phyloP scores from a whole-genome alignment of 2,329 filamentous ascomycete species.

The Rutstroemia sp. region DNA sequence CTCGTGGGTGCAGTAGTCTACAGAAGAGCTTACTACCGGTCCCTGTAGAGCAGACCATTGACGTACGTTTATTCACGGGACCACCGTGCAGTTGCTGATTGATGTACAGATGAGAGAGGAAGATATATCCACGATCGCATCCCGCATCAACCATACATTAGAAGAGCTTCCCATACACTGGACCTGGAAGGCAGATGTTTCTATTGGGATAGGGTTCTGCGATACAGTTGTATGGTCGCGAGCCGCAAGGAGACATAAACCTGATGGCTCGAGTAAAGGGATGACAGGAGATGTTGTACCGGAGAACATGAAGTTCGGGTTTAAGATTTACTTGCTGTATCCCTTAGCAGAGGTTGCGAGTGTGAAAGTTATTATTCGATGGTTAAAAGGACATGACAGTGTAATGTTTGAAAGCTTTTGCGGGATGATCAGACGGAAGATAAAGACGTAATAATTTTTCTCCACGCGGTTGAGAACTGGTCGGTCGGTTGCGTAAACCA shows the following conservation, averaged over 20 bases:
- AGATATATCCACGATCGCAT: slow-evolving; percentile 1
- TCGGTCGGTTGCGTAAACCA: neutral
- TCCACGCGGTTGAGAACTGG: neutral
- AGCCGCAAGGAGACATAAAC: slow-evolving; percentile 32
- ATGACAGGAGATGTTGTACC: slow-evolving; percentile 29
- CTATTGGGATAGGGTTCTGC: slow-evolving; percentile 24
- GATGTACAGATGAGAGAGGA: neutral
- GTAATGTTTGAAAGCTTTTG: slow-evolving; percentile 81
- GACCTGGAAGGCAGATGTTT: slow-evolving; percentile 23
- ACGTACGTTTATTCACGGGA: slow-evolving; percentile 12
- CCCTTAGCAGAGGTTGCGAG: slow-evolving; percentile 32
- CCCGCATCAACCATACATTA: slow-evolving; percentile 25
- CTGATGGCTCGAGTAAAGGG: slow-evolving; percentile 17
- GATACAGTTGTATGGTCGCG: slow-evolving; percentile 30
- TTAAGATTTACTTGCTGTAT: slow-evolving; percentile 42
- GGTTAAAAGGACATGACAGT: slow-evolving; percentile 68
- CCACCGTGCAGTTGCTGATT: neutral
- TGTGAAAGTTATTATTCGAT: slow-evolving; percentile 50
- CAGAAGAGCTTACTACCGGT: slow-evolving; percentile 45
- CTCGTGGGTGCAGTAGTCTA: slow-evolving; percentile 31
- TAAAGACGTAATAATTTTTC: neutral
- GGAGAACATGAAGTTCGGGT: slow-evolving; percentile 43
- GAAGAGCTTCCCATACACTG: slow-evolving; percentile 23
- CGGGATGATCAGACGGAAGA: slow-evolving; percentile 59
- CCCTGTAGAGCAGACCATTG: slow-evolving; percentile 39